Evolutionary conservation across 2,329 filamentous ascomycete genomes (phyloP).

Genomic region (Sphaceloma murrayae): DNA sequence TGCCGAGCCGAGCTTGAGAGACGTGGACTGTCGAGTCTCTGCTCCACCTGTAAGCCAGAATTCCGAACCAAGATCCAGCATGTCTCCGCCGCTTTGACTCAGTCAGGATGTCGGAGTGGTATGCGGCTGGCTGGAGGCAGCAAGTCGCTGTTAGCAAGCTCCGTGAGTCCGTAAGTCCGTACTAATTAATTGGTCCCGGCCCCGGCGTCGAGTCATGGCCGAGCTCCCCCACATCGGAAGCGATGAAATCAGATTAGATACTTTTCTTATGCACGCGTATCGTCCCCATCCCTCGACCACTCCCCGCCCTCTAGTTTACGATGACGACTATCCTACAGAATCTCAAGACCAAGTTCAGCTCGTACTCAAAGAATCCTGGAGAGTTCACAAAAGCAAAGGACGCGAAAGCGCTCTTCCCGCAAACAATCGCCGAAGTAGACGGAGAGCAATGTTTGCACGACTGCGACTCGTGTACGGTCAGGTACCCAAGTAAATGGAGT

Average conservation of each 20-base stretch:
- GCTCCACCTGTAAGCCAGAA: no score
- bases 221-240: conserved; percentile 8
- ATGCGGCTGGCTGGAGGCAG: no score
- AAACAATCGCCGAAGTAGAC: conserved; percentile 65
- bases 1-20: no score
- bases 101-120: no score
- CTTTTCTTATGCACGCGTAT: not conserved
- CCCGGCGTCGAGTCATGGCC: not conserved
- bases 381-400: conserved; percentile 41
- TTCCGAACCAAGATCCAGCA: no score
- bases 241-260: conserved; percentile 16
- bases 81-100: no score
- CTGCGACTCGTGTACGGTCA: conserved; percentile 69
- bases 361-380: conserved; percentile 22
- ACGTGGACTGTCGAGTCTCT: no score
- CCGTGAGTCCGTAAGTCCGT: not conserved
- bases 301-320: conserved; percentile 15
- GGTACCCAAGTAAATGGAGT: conserved; percentile 63
- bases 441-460: conserved; percentile 84
- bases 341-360: conserved; percentile 23
- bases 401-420: conserved; percentile 56
- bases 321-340: conserved; percentile 24
- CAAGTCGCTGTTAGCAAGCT: not conserved
- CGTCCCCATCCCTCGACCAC: not conserved
- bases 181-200: not conserved